Percentiles rank a stretch among this genome's conserved stretches.
Evolutionary conservation across 352 stramenopile species (phyloP).

Genomic region (Phytophthora chlamydospora): DNA sequence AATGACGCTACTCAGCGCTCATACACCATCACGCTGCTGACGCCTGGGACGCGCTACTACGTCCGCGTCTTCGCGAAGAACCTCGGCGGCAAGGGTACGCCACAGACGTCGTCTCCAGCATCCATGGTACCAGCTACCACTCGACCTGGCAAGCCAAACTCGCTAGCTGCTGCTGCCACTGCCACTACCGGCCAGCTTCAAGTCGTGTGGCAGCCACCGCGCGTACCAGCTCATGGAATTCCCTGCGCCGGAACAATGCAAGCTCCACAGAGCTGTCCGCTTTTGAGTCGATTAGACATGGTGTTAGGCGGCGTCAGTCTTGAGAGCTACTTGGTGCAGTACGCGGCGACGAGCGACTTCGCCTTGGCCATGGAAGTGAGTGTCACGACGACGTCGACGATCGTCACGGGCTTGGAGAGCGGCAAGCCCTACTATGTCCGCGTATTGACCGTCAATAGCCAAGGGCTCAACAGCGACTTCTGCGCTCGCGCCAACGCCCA

Average conservation of each 20-base stretch:
- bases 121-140: slow-evolving; percentile 62
- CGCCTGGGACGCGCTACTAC: slow-evolving; percentile 85
- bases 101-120: slow-evolving; percentile 57
- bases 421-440: slow-evolving; percentile 82
- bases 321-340: slow-evolving; percentile 95
- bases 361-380: slow-evolving; percentile 71
- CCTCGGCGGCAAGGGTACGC: slow-evolving; percentile 51
- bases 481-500: slow-evolving; percentile 59
- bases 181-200: slow-evolving; percentile 42
- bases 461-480: slow-evolving; percentile 78
- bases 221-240: slow-evolving; percentile 68
- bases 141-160: slow-evolving; percentile 70
- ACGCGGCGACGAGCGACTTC: slow-evolving; percentile 71
- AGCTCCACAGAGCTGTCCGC: slow-evolving; percentile 58
- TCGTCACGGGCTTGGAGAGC: slow-evolving; percentile 72
- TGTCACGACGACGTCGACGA: slow-evolving; percentile 59
- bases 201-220: slow-evolving; percentile 69
- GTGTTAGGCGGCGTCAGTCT: slow-evolving; percentile 91
- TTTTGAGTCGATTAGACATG: slow-evolving; percentile 81
- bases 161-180: slow-evolving; percentile 45
- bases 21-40: slow-evolving; percentile 87
- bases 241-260: slow-evolving; percentile 69
- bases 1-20: slow-evolving; percentile 61
- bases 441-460: slow-evolving; percentile 82
- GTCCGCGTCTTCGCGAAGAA: slow-evolving; percentile 90